These are phyloP conservation scores for Solanum piurae DNA, from an alignment of 257 asterid species.

Conservation along the genomic window DNA sequence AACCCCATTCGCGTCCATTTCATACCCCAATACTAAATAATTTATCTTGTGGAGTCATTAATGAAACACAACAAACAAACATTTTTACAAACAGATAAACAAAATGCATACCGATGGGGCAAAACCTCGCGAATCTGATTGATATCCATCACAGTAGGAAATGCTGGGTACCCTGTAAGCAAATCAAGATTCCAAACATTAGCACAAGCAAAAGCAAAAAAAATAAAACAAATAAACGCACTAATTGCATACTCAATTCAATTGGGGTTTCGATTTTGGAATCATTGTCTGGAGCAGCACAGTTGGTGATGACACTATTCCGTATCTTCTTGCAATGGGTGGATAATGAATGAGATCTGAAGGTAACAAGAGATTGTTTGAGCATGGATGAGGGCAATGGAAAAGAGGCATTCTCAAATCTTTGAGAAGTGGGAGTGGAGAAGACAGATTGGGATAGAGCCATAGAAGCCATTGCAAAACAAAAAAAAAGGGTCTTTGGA, in stretches of 20 bases:
- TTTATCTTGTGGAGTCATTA: neutral
- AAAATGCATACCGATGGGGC: slow-evolving; percentile 60
- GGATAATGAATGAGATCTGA: slow-evolving; percentile 37
- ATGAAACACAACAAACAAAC: neutral
- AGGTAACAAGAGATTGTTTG: slow-evolving; percentile 14
- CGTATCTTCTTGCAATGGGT: slow-evolving; percentile 24
- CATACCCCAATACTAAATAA: neutral
- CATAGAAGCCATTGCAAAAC: slow-evolving; percentile 53
- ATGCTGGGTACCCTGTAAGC: slow-evolving; percentile 50
- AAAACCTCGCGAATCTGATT: slow-evolving; percentile 79
- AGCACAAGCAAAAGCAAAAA: neutral
- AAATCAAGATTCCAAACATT: neutral
- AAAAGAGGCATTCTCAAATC: slow-evolving; percentile 11
- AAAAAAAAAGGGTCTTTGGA: neutral
- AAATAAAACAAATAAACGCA: neutral
- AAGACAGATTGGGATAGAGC: slow-evolving; percentile 42
- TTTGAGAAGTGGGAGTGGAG: slow-evolving; percentile 27
- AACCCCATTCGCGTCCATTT: neutral
- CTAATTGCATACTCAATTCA: slow-evolving; percentile 58
- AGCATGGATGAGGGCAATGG: slow-evolving; percentile 15
- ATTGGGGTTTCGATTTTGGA: slow-evolving; percentile 47
- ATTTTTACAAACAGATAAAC: neutral
- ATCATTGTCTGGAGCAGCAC: slow-evolving; percentile 25
- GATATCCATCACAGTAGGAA: slow-evolving; percentile 74
- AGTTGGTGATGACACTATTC: slow-evolving; percentile 19